Percentiles rank a stretch among this genome's conserved stretches.
phyloP scores from a whole-genome alignment of 2,329 filamentous ascomycete species.

The Amphichorda felina region DNA sequence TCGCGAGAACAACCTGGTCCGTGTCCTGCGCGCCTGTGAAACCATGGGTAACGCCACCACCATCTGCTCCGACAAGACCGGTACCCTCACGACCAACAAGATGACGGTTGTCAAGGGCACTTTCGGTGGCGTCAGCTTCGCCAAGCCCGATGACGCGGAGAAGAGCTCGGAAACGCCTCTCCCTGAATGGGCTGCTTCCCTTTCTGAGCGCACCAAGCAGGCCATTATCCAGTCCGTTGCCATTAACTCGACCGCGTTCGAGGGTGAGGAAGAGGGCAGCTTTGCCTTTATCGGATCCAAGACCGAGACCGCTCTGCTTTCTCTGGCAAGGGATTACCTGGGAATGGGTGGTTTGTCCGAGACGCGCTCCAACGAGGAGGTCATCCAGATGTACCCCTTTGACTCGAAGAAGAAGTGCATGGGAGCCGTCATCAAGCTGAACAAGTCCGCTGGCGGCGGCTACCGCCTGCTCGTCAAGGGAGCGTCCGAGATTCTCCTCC shows the following conservation, averaged over 20 bases:
- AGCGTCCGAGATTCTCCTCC: constrained; percentile 42
- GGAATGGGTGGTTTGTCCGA: constrained; percentile 34
- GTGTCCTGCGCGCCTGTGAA: constrained; percentile 52
- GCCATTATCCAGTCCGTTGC: constrained; percentile 30
- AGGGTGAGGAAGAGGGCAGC: constrained; percentile 32
- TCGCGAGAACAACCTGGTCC: constrained; percentile 55
- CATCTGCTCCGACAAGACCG: constrained; percentile 52
- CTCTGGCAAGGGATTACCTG: constrained; percentile 35
- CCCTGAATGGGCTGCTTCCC: constrained; percentile 7
- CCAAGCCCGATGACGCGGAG: constrained; percentile 14
- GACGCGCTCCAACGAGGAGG: constrained; percentile 30
- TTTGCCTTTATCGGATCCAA: constrained; percentile 41
- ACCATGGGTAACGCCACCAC: constrained; percentile 59
- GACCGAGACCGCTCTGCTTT: constrained; percentile 42
- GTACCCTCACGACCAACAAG: constrained; percentile 46
- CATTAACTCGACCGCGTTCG: constrained; percentile 48
- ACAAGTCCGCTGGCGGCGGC: constrained; percentile 16
- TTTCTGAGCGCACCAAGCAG: constrained; percentile 16
- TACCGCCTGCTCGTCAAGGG: constrained; percentile 43
- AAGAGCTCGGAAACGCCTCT: constrained; percentile 7
- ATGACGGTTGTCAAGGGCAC: constrained; percentile 65
- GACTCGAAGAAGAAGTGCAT: constrained; percentile 45
- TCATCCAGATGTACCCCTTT: constrained; percentile 39
- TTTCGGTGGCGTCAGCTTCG: constrained; percentile 34
- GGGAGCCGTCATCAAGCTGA: constrained; percentile 39